Conservation (phyloP, 345 rosid species). For the Ricinus communis region DNA sequence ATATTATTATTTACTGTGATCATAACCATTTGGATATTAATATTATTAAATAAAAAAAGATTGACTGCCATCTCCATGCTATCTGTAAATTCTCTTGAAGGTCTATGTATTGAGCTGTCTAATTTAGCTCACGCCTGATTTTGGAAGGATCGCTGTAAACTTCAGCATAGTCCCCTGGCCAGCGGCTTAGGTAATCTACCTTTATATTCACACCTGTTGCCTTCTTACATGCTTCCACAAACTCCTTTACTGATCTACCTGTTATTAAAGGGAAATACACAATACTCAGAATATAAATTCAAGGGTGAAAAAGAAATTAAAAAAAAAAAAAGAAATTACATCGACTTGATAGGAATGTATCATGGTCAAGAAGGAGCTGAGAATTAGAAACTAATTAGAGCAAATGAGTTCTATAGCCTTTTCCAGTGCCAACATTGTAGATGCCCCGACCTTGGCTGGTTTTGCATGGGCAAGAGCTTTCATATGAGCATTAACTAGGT, state of each 20-base stretch:
- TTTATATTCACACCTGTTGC: conserved; percentile 76
- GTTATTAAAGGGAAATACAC: conserved; percentile 7
- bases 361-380: neutral
- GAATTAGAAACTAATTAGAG: neutral
- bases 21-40: conserved; percentile 19
- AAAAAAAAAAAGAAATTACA: too few species aligned
- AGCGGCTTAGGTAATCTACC: conserved; percentile 67
- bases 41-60: too few species aligned
- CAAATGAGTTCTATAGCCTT: conserved; percentile 31
- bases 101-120: conserved; percentile 17
- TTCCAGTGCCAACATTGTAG: conserved; percentile 93
- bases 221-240: conserved; percentile 90
- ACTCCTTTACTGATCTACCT: conserved; percentile 94
- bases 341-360: too few species aligned
- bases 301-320: neutral
- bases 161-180: conserved; percentile 95
- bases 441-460: conserved; percentile 74
- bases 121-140: conserved; percentile 52
- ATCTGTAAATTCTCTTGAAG: conserved; percentile 19
- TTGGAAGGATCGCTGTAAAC: conserved; percentile 85
- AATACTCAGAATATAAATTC: neutral
- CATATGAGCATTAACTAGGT: conserved; percentile 91
- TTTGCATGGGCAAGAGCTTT: conserved; percentile 80
- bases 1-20: neutral
- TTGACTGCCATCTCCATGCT: conserved; percentile 28